These are phyloP conservation scores for Aspergillus latus DNA, from an alignment of 2,329 filamentous ascomycete species.

Conservation along the genomic window DNA sequence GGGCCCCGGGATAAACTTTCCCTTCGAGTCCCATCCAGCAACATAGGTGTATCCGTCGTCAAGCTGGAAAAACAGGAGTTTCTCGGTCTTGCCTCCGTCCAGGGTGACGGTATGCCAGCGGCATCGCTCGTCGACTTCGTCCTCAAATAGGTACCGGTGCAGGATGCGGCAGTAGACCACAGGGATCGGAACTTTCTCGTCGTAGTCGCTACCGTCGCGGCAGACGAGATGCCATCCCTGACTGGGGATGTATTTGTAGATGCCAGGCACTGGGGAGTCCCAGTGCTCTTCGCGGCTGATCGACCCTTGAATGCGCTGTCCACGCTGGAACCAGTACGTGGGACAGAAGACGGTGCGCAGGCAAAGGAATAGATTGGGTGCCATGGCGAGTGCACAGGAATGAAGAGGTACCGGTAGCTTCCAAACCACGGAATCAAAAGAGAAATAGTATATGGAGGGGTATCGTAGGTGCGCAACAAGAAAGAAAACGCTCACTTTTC, in stretches of 20 bases:
- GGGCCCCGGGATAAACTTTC: slow-evolving; percentile 52
- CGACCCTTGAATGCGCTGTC: slow-evolving; percentile 39
- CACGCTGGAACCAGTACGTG: slow-evolving; percentile 50
- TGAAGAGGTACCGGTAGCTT: slow-evolving; percentile 3
- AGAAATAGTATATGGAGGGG: background rate
- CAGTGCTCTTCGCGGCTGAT: slow-evolving; percentile 49
- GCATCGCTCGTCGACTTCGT: slow-evolving; percentile 50
- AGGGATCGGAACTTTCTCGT: slow-evolving; percentile 36
- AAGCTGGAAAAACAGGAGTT: slow-evolving; percentile 50
- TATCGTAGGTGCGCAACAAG: slow-evolving; percentile 11
- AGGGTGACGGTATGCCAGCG: slow-evolving; percentile 43
- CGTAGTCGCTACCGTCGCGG: slow-evolving; percentile 36
- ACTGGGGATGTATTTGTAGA: slow-evolving; percentile 52
- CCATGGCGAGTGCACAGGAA: slow-evolving; percentile 37
- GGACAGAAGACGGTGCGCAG: slow-evolving; percentile 51
- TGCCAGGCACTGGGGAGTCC: slow-evolving; percentile 49
- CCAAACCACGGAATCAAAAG: background rate
- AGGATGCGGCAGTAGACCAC: slow-evolving; percentile 52
- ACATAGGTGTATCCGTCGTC: slow-evolving; percentile 53
- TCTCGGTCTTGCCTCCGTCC: slow-evolving; percentile 38
- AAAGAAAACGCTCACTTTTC: slow-evolving; percentile 29
- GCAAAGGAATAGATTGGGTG: slow-evolving; percentile 53
- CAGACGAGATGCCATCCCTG: slow-evolving; percentile 52
- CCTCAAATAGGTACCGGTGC: slow-evolving; percentile 50
- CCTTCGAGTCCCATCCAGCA: slow-evolving; percentile 51